Evolutionary conservation across 2,329 filamentous ascomycete genomes (phyloP), one percentile per base, ranked within the genome.

Genomic region (Calonectria multiphialidica): DNA sequence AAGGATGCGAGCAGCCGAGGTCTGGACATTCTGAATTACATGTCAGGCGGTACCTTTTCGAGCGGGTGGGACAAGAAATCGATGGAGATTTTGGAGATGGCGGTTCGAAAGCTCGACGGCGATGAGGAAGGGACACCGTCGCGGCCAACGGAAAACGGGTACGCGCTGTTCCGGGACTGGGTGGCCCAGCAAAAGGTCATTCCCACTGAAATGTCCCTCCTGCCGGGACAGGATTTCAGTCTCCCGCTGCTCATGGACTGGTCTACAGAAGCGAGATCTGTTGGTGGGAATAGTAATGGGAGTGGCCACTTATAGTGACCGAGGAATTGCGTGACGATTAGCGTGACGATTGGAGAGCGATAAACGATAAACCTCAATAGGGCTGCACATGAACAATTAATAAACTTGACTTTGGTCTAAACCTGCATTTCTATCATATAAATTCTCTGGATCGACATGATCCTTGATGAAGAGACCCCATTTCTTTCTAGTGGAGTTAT

Each of bases 141-240:
- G 33, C 33, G 53, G 21, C 53, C 53, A 4, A 28, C 12, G 21
- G 53, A 59, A 7, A 25, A 59, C 74, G 57, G 57, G 8, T 62
- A 62, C 40, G 84, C 90, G n/a, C 86, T 89, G 70, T 82, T 80
- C 55, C 74, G 77, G 16, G 74, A 78, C 23, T 62, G 57, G 57
- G 57, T 62, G 8, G 57, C 57, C 5, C 57, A 44, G 16, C 57
- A 62, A 62, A 62, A 62, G 25, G 57, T 44, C 23, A 30, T 62
- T 12, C 57, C 57, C 8, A 62, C 40, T 2, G 57, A 62, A 62
- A 62, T 62, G 57, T 45, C 57, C 9, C 25, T 62, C 6, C 40
- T 62, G 1, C 57, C 57, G 13, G 57, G 57, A 6, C 57, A 62
- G 13, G 57, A 62, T 23, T 45, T 62, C 4, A 62, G 57, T 25